These are phyloP conservation scores for Bruguiera parviflora DNA, from an alignment of 345 rosid genomes.

Conservation along the genomic window DNA sequence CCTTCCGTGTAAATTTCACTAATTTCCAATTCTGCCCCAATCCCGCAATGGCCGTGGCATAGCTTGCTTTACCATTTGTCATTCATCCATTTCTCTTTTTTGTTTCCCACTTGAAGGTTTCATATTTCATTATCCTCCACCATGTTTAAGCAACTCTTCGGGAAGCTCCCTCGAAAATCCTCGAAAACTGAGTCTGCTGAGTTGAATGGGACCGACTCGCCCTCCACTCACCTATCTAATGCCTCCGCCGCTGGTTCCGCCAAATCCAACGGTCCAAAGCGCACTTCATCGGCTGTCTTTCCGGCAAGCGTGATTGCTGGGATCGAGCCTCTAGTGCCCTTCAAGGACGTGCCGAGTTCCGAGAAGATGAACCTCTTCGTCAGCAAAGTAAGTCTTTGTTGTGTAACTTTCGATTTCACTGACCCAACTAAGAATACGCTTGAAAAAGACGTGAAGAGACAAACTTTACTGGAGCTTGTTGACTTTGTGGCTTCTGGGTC, in stretches of 20 bases:
- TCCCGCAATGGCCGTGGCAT: conserved; percentile 12
- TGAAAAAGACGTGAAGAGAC: conserved; percentile 80
- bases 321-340: conserved; percentile 78
- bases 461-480: conserved; percentile 67
- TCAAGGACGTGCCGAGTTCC: conserved; percentile 63
- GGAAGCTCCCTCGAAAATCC: conserved; percentile 68
- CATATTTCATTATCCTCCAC: neutral
- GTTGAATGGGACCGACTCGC: conserved; percentile 37
- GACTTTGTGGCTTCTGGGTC: conserved; percentile 68
- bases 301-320: conserved; percentile 76
- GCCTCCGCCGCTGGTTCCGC: conserved; percentile 32
- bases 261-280: conserved; percentile 31
- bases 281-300: conserved; percentile 71
- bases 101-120: neutral
- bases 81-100: conserved; percentile 7
- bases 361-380: conserved; percentile 80
- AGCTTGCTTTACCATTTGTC: conserved; percentile 8
- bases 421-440: conserved; percentile 60
- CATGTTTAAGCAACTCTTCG: conserved; percentile 72
- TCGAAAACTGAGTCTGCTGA: conserved; percentile 51
- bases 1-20: neutral
- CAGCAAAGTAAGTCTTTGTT: conserved; percentile 87
- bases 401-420: conserved; percentile 76
- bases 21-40: conserved; percentile 14
- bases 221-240: conserved; percentile 35